Conservation (phyloP, 345 rosid species). For the Iberis pinnata region DNA sequence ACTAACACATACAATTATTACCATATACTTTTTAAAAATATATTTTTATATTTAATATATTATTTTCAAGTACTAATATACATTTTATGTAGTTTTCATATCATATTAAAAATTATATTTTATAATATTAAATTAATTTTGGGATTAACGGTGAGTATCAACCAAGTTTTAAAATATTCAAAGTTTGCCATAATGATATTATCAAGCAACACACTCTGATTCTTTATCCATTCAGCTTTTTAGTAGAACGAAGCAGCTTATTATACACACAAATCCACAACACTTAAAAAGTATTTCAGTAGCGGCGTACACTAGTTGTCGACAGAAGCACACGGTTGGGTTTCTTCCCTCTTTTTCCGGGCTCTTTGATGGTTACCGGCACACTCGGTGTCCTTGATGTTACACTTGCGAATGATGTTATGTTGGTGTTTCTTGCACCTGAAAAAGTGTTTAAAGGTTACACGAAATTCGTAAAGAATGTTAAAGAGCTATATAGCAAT, state of each 20-base stretch:
- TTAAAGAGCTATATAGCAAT: conserved; percentile 6
- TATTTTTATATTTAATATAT: too few relatives aligned
- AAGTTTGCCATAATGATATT: too few relatives aligned
- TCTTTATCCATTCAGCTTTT: conserved; percentile 1
- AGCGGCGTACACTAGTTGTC: conserved; percentile 76
- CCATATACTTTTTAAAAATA: too few relatives aligned
- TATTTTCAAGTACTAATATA: too few relatives aligned
- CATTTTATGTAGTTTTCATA: too few relatives aligned
- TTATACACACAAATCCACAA: conserved; percentile 13
- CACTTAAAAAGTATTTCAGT: conserved; percentile 27
- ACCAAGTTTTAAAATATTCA: too few relatives aligned
- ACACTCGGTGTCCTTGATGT: conserved; percentile 46
- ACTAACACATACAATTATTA: too few relatives aligned
- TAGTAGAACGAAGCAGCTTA: neutral
- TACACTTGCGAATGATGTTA: conserved; percentile 70
- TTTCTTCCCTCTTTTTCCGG: conserved; percentile 76
- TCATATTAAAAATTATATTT: too few relatives aligned
- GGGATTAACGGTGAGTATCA: too few relatives aligned
- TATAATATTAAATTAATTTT: too few relatives aligned
- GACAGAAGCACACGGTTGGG: conserved; percentile 64
- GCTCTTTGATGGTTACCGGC: conserved; percentile 44
- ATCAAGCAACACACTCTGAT: neutral
- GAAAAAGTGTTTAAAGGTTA: conserved; percentile 11
- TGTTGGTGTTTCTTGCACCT: conserved; percentile 50
- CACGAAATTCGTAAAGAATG: neutral